Evolutionary conservation across 2,329 filamentous ascomycete species (phyloP), one percentile per base, ranked within the genome.

Genomic region (Colletotrichum shisoi): DNA sequence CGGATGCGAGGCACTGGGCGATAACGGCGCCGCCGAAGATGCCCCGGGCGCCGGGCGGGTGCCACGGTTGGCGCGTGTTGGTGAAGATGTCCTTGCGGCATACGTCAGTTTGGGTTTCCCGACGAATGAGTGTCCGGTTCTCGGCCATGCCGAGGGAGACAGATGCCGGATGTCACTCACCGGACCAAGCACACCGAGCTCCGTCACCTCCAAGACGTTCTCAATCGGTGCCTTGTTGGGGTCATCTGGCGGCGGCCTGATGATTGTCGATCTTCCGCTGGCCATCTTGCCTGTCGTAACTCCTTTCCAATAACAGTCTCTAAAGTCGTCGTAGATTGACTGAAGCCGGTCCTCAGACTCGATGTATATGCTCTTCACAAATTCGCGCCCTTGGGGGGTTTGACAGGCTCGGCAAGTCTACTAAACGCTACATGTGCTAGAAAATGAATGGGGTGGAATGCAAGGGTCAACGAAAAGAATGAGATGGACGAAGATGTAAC

Each of bases 21-120:
- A 99, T 97, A 44, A 96, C 93, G 63, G 91, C 89, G 71, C 94
- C 94, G 76, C 95, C 95, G 75, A 93, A 99, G 79, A 99, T 93
- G 68, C 95, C 95, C 61, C 95, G 89, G 3, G 95, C 95, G 21
- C 93, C 93, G 0, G 92, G 90, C 0, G 95, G 95, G 73, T 96
- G 94, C 94, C 94, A 98, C 69, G 95, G 85, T 24, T 91, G 91
- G 44, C 93, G 91, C 2, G 93, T 92, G 78, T 99, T 99, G 62
- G 95, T 98, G 82, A 95, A 99, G 72, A 98, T 89, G 76, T 97
- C 91, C 89, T 92, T 69, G 91, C 13, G 57, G 11, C 7, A 27
- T 21, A 27, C 24, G 37, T 67, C 5, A 24, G 37, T 57, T 17
- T 27, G 21, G 39, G n/a, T 63, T 3, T 17, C 4, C 39, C 9